phyloP scores from a whole-genome alignment of 2,329 filamentous ascomycete species.

The Macroventuria anomochaeta region DNA sequence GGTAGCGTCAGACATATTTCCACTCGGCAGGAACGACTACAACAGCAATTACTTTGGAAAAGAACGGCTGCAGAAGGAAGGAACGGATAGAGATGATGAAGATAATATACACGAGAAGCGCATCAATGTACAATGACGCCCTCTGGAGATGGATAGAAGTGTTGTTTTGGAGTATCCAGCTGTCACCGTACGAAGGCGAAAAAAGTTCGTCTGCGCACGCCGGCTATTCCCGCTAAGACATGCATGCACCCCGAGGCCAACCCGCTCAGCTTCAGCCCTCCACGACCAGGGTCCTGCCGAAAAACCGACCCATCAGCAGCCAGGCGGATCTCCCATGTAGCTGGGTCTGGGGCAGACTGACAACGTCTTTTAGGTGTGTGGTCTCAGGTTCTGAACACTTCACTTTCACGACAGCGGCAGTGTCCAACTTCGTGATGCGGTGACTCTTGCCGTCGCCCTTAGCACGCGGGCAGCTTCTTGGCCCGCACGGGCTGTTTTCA shows the following conservation, averaged over 20 bases:
- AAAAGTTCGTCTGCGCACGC: slow-evolving; percentile 14
- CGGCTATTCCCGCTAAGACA: slow-evolving; percentile 17
- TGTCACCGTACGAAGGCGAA: slow-evolving; percentile 9
- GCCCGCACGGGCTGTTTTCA: slow-evolving; percentile 15
- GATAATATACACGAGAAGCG: slow-evolving; percentile 39
- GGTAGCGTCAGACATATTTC: slow-evolving; percentile 44
- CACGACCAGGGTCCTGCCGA: slow-evolving; percentile 14
- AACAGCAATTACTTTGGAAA: slow-evolving; percentile 10
- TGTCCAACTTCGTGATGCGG: not conserved
- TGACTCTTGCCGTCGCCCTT: slow-evolving; percentile 4
- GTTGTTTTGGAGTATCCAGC: slow-evolving; percentile 1
- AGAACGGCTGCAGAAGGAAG: slow-evolving; percentile 34
- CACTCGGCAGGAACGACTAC: not conserved
- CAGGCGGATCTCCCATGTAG: slow-evolving; percentile 6
- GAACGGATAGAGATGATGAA: slow-evolving; percentile 25
- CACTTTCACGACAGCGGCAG: not conserved
- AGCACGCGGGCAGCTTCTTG: slow-evolving; percentile 8
- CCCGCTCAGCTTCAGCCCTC: not conserved
- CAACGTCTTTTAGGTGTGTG: not conserved
- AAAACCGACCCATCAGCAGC: slow-evolving; percentile 14
- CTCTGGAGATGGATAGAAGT: slow-evolving; percentile 24
- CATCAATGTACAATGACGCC: slow-evolving; percentile 45
- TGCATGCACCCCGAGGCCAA: not conserved
- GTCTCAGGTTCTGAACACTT: not conserved
- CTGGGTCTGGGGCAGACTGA: not conserved